A percentile compares a stretch with the other conserved stretches of the same genome.
Evolutionary conservation across 345 rosid species (phyloP).

Genomic region (Ailanthus altissimus): DNA sequence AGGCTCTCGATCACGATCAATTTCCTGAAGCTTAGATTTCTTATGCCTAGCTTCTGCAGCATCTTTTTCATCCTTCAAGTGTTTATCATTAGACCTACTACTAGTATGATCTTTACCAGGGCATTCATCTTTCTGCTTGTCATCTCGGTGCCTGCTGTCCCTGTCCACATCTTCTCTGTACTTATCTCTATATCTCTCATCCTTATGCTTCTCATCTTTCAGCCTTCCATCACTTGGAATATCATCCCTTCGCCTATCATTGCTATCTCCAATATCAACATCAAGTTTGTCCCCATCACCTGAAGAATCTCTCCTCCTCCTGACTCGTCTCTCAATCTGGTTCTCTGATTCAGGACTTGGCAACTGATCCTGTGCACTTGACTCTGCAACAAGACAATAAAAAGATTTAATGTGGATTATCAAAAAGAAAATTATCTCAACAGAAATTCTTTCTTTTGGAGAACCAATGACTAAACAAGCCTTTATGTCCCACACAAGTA

Average conservation of each 20-base stretch:
- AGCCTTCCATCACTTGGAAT: conserved; percentile 52
- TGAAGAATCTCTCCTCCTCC: conserved; percentile 67
- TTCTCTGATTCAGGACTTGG: conserved; percentile 56
- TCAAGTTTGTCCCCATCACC: conserved; percentile 59
- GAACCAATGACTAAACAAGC: neutral
- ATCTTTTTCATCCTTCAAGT: conserved; percentile 54
- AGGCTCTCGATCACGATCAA: conserved; percentile 46
- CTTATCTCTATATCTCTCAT: conserved; percentile 56
- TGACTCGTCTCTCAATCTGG: conserved; percentile 54
- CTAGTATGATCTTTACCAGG: conserved; percentile 49
- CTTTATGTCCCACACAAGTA: neutral
- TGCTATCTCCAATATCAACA: conserved; percentile 57
- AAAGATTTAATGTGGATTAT: conserved; percentile 17
- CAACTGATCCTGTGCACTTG: conserved; percentile 44
- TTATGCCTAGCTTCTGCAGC: conserved; percentile 40
- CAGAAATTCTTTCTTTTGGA: neutral
- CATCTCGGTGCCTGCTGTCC: conserved; percentile 60
- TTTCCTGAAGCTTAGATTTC: conserved; percentile 59
- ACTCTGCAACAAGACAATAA: conserved; percentile 46
- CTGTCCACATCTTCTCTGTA: conserved; percentile 51
- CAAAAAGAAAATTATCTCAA: conserved; percentile 10
- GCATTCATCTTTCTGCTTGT: conserved; percentile 70
- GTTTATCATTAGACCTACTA: conserved; percentile 62
- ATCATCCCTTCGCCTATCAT: conserved; percentile 57
- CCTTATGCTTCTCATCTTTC: conserved; percentile 68